Conservation (phyloP, 768 basidiomycete genomes). For the Dioszegia aurantiaca region DNA sequence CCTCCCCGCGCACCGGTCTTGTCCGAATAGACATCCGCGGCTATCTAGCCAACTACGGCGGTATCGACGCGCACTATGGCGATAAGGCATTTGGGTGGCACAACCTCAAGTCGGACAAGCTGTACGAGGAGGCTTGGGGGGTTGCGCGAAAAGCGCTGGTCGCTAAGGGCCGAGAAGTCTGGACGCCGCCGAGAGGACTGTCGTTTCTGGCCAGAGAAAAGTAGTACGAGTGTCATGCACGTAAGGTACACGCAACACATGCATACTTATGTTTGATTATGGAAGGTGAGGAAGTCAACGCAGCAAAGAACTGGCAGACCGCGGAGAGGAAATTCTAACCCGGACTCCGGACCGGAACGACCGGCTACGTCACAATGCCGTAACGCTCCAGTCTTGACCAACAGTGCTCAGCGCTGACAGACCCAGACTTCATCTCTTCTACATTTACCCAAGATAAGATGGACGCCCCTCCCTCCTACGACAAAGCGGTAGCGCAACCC, state of each 20-base stretch:
- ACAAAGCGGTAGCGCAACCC: constrained; percentile 13
- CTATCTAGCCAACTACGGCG: constrained; percentile 5
- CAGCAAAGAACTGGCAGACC: too few relatives aligned
- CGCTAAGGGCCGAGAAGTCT: constrained; percentile 4
- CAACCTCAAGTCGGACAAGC: constrained; percentile 7
- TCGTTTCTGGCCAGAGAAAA: constrained; percentile 2
- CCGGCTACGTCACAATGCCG: not conserved
- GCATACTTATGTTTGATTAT: too few relatives aligned
- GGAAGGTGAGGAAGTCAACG: too few relatives aligned
- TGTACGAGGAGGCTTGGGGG: constrained; percentile 14
- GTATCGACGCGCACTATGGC: constrained; percentile 2
- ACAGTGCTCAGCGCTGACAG: not conserved
- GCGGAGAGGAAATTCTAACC: too few relatives aligned
- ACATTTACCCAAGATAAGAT: not conserved
- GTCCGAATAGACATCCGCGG: constrained; percentile 8
- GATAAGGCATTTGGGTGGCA: constrained; percentile 12
- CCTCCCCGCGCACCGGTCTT: constrained; percentile 1
- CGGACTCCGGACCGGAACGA: not conserved
- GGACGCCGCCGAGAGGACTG: constrained; percentile 3
- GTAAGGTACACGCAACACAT: too few relatives aligned
- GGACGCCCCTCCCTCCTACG: constrained; percentile 22
- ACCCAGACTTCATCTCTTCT: not conserved
- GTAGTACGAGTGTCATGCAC: not conserved
- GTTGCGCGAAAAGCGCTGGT: not conserved
- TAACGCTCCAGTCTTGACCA: not conserved